Evolutionary conservation across 768 basidiomycete genomes (phyloP).

Genomic region (Macrolepiota fuliginosa): DNA sequence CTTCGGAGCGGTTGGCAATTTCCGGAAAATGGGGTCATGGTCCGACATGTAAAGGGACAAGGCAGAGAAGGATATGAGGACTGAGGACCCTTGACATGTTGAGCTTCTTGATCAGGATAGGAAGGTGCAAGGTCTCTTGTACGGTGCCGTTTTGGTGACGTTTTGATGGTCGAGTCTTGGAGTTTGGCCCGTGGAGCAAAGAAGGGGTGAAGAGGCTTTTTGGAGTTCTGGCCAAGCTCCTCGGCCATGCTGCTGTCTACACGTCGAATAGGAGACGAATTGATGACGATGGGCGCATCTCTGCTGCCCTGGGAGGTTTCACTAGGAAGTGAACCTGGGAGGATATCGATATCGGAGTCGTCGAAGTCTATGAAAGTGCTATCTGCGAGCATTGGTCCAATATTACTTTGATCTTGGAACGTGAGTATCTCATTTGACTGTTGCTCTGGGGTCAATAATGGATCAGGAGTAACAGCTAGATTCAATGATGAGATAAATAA

Average conservation of each 20-base stretch:
- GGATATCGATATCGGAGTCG: not conserved
- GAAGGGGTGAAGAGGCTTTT: slow-evolving; percentile 41
- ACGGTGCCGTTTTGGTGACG: slow-evolving; percentile 9
- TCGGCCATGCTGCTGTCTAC: not conserved
- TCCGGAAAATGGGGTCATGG: slow-evolving; percentile 2
- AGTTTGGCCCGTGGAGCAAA: slow-evolving; percentile 35
- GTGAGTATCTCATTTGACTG: not conserved
- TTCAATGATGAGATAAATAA: not conserved
- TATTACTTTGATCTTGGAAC: not conserved
- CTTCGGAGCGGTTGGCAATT: not conserved
- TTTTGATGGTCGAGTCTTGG: slow-evolving; percentile 7
- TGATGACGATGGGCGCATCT: slow-evolving; percentile 43
- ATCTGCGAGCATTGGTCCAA: not conserved
- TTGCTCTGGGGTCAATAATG: not conserved
- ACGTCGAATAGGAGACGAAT: slow-evolving; percentile 36
- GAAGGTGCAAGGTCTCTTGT: slow-evolving; percentile 21
- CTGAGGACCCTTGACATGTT: slow-evolving; percentile 65
- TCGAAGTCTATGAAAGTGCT: not conserved
- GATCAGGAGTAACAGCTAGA: not conserved
- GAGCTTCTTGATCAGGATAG: slow-evolving; percentile 50
- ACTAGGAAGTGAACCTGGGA: not conserved
- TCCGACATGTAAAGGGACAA: slow-evolving; percentile 15
- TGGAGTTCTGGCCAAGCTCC: slow-evolving; percentile 12
- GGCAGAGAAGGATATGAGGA: slow-evolving; percentile 26
- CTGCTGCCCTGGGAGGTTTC: slow-evolving; percentile 25